Percentiles rank a stretch among this genome's conserved stretches.
These are phyloP conservation scores for Boletus tomentosulus DNA, from an alignment of 768 basidiomycete species.

Conservation along the genomic window DNA sequence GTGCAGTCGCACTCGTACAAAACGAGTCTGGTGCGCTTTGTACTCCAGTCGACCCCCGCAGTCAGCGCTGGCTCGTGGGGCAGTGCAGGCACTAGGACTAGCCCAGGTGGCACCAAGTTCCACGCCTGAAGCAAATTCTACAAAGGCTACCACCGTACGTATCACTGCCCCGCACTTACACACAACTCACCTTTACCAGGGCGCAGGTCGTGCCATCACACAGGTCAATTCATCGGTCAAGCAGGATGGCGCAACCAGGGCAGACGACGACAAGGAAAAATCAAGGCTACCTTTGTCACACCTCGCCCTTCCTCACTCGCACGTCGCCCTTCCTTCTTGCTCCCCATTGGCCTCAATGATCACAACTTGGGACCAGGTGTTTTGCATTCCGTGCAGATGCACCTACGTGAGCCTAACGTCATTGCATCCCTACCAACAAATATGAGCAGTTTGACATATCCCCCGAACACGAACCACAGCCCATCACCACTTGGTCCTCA, in stretches of 20 bases:
- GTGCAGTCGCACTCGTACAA: slow-evolving; percentile 73
- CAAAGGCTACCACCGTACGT: slow-evolving; percentile 61
- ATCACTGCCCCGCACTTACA: neutral
- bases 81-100: slow-evolving; percentile 46
- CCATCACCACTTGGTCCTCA: slow-evolving; percentile 23
- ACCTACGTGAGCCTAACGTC: slow-evolving; percentile 57
- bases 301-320: slow-evolving; percentile 32
- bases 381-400: slow-evolving; percentile 58
- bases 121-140: slow-evolving; percentile 70
- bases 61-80: slow-evolving; percentile 49
- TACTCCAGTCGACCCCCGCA: slow-evolving; percentile 54
- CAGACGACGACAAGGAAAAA: slow-evolving; percentile 58
- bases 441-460: slow-evolving; percentile 14
- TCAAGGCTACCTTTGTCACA: slow-evolving; percentile 29
- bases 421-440: slow-evolving; percentile 19
- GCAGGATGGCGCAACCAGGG: slow-evolving; percentile 43
- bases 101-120: slow-evolving; percentile 70
- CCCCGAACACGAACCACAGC: slow-evolving; percentile 18
- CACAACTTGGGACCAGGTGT: slow-evolving; percentile 44
- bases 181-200: slow-evolving; percentile 37
- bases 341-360: slow-evolving; percentile 41
- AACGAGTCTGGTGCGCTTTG: slow-evolving; percentile 65
- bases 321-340: slow-evolving; percentile 60
- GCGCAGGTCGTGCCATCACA: slow-evolving; percentile 64
- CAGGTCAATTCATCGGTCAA: slow-evolving; percentile 56